These are phyloP conservation scores for Candida sanyaensis DNA, from an alignment of 1,139 yeast genomes.

Conservation along the genomic window DNA sequence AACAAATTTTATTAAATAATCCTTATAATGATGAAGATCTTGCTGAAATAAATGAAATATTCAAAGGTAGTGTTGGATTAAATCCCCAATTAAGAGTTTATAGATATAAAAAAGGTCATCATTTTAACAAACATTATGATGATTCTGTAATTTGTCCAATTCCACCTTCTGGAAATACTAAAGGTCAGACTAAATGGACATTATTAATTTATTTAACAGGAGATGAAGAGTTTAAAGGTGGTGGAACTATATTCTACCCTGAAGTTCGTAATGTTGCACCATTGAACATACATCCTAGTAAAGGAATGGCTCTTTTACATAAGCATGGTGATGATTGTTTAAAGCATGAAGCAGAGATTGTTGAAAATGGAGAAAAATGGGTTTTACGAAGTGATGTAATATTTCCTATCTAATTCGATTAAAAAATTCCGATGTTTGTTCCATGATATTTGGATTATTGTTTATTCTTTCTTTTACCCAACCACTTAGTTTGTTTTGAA, in stretches of 20 bases:
- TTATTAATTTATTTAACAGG: slow-evolving; percentile 61
- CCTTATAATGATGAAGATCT: slow-evolving; percentile 34
- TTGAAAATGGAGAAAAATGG: slow-evolving; percentile 60
- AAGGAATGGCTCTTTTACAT: slow-evolving; percentile 63
- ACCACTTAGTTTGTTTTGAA: slow-evolving; percentile 65
- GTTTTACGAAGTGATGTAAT: slow-evolving; percentile 64
- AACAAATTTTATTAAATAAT: slow-evolving; percentile 29
- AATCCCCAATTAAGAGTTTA: slow-evolving; percentile 62
- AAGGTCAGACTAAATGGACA: slow-evolving; percentile 60
- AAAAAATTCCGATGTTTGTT: slow-evolving; percentile 1
- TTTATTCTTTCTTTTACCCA: slow-evolving; percentile 66
- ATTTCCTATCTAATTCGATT: slow-evolving; percentile 17
- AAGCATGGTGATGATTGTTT: slow-evolving; percentile 70
- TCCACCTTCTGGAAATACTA: slow-evolving; percentile 18
- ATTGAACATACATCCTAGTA: slow-evolving; percentile 47
- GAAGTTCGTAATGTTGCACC: slow-evolving; percentile 23
- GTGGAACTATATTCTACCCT: slow-evolving; percentile 61
- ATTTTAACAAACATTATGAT: slow-evolving; percentile 65
- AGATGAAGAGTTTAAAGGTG: slow-evolving; percentile 57
- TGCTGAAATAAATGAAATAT: slow-evolving; percentile 25
- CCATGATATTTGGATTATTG: not conserved
- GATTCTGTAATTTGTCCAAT: slow-evolving; percentile 48
- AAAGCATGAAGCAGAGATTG: slow-evolving; percentile 60
- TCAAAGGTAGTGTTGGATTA: slow-evolving; percentile 47
- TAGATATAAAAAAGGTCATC: slow-evolving; percentile 59